phyloP scores from a whole-genome alignment of 805 yeast genomes.

The Zygoascus biomembranicola region DNA sequence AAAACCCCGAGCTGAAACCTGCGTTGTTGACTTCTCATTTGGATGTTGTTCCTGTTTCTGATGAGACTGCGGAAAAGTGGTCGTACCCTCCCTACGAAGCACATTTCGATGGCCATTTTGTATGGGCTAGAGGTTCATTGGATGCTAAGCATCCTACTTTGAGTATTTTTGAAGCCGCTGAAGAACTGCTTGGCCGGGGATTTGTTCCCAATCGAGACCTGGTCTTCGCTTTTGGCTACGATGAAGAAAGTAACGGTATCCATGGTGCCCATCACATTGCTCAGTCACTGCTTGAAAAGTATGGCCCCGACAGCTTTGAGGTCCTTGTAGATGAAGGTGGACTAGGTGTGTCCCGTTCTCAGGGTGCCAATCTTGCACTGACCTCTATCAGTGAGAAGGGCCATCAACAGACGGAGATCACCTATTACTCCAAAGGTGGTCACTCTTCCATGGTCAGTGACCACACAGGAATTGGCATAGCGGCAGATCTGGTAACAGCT shows the following conservation, averaged over 20 bases:
- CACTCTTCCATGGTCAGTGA: constrained; percentile 70
- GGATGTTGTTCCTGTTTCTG: constrained; percentile 73
- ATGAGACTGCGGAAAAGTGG: constrained; percentile 50
- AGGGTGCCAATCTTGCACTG: constrained; percentile 31
- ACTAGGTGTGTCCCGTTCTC: constrained; percentile 8
- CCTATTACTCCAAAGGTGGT: constrained; percentile 55
- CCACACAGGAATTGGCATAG: constrained; percentile 64
- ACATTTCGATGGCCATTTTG: constrained; percentile 50
- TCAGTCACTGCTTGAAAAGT: constrained; percentile 38
- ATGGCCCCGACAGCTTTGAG: constrained; percentile 54
- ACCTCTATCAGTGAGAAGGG: constrained; percentile 54
- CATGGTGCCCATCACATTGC: constrained; percentile 50
- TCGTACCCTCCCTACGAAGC: constrained; percentile 58
- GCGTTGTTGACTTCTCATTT: constrained; percentile 65
- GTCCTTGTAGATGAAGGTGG: constrained; percentile 69
- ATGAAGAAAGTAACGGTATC: constrained; percentile 67
- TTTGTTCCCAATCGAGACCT: constrained; percentile 54
- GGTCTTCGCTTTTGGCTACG: constrained; percentile 62
- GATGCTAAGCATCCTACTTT: constrained; percentile 68
- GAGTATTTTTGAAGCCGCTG: constrained; percentile 57
- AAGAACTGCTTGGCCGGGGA: constrained; percentile 41
- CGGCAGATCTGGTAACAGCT: constrained; percentile 44
- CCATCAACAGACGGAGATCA: constrained; percentile 37
- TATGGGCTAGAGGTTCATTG: constrained; percentile 71
- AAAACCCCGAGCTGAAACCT: constrained; percentile 43